Base-by-base conservation (phyloP, 805 yeast genomes). In the Candida gorgasii region DNA sequence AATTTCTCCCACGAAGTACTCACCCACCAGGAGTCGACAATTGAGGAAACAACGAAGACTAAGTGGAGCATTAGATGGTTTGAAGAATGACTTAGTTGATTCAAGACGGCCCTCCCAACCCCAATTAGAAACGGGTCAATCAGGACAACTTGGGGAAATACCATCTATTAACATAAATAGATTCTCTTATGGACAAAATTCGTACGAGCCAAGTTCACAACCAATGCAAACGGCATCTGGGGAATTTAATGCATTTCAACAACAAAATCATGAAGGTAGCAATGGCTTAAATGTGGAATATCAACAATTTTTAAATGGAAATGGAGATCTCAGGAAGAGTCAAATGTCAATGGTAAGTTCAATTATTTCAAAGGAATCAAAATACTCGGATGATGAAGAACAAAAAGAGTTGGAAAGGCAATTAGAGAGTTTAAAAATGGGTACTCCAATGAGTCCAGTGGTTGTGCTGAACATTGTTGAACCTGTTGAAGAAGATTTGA, bases 281-380 rank as follows among this genome's bases (percentile, higher is more conserved):
- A 42, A 46, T 13, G 44, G 37, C 7, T 51, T 61, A 35, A 54
- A 50, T 36, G 52, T 43, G 14, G 68, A 66, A 28, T 62, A 60
- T 40, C 61, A 64, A 23, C 42, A 50, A 5, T 64, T 61, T 38
- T 55, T 64, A 36, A 46, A 46, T 28, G 46, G 44, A 2, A 22
- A 45, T 16, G 35, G 44, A 9, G 35, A 35, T 18, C n/a, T 29
- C 16, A 55, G 72, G 43, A 46, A 57, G 33, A 64, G 72, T 41
- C 72, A 63, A 33, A 44, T 67, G 18, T 69, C 75, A 8, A 70
- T 67, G 58, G 67, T 69, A 9, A 67, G 73, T 43, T 69, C 74
- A 0, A 65, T 70, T 37, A 58, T 70, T 22, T 67, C 72, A 5
- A 69, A 65, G 45, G 69, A 57, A 14, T 57, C 59, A 6, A 46